Evolutionary conservation across 1,139 yeast genomes (phyloP).

Genomic region (Pichia inconspicua): DNA sequence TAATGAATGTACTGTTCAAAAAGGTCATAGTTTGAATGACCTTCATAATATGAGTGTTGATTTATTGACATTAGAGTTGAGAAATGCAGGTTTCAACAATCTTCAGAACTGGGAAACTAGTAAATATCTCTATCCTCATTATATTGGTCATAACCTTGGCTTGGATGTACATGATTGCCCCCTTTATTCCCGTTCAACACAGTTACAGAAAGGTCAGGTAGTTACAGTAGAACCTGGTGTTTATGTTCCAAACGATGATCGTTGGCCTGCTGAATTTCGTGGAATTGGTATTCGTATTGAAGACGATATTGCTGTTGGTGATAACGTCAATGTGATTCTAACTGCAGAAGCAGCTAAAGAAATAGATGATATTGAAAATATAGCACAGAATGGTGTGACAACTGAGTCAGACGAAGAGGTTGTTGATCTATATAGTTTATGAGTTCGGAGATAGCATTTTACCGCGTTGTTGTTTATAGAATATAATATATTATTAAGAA

Average conservation of each 20-base stretch:
- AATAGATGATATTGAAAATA: constrained; percentile 64
- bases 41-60: constrained; percentile 65
- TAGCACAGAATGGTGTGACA: constrained; percentile 49
- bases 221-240: constrained; percentile 93
- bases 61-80: constrained; percentile 53
- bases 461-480: not conserved
- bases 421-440: constrained; percentile 30
- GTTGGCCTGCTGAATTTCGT: constrained; percentile 73
- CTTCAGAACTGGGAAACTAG: constrained; percentile 46
- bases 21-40: constrained; percentile 57
- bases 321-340: constrained; percentile 43
- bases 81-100: constrained; percentile 59
- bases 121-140: constrained; percentile 74
- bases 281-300: constrained; percentile 94
- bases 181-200: constrained; percentile 43
- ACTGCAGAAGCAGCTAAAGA: constrained; percentile 84
- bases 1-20: constrained; percentile 47
- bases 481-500: not conserved
- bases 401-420: constrained; percentile 38
- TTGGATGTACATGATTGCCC: constrained; percentile 88
- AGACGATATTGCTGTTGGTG: constrained; percentile 80
- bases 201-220: constrained; percentile 57
- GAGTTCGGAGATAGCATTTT: not conserved
- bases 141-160: constrained; percentile 92
- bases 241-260: constrained; percentile 63